A percentile compares a stretch with the other conserved stretches of the same genome.
These are phyloP conservation scores for Allantophomopsis lycopodina DNA, from an alignment of 2,329 filamentous ascomycete species.

Conservation along the genomic window DNA sequence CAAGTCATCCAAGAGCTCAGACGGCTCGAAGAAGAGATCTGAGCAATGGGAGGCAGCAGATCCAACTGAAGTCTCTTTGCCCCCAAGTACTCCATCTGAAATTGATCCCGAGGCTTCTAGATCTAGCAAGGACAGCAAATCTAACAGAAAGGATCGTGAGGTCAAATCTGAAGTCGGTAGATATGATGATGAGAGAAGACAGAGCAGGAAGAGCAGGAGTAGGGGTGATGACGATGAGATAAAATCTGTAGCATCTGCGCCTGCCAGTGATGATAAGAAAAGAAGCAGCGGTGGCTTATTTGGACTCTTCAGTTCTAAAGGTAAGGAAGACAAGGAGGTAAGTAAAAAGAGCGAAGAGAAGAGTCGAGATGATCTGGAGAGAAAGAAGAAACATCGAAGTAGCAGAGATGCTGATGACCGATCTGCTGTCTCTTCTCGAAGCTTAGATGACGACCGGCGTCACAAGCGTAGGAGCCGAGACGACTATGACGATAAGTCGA, in stretches of 20 bases:
- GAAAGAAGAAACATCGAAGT: neutral
- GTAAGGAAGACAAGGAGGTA: no score
- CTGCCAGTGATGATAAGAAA: constrained; percentile 19
- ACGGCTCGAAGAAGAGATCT: constrained; percentile 2
- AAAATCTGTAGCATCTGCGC: constrained; percentile 30
- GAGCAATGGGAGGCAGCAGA: constrained; percentile 13
- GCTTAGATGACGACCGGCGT: neutral
- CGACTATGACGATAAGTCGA: constrained; percentile 7
- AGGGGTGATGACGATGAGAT: constrained; percentile 32
- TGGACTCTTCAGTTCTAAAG: constrained; percentile 20
- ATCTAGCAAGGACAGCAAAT: constrained; percentile 21
- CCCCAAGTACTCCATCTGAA: constrained; percentile 14
- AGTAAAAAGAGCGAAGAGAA: neutral
- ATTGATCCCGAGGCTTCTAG: constrained; percentile 11
- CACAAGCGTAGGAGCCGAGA: neutral
- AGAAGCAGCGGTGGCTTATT: constrained; percentile 30
- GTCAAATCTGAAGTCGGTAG: constrained; percentile 30
- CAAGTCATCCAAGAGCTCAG: neutral
- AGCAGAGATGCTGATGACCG: neutral
- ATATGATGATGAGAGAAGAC: constrained; percentile 21
- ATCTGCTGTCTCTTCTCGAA: neutral
- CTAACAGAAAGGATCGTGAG: constrained; percentile 26
- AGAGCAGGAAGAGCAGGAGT: constrained; percentile 23
- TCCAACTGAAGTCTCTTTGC: constrained; percentile 14
- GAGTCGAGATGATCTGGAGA: constrained; percentile 1